phyloP scores from a whole-genome alignment of 2,329 filamentous ascomycete genomes.

The Colletotrichum lindemuthianum region DNA sequence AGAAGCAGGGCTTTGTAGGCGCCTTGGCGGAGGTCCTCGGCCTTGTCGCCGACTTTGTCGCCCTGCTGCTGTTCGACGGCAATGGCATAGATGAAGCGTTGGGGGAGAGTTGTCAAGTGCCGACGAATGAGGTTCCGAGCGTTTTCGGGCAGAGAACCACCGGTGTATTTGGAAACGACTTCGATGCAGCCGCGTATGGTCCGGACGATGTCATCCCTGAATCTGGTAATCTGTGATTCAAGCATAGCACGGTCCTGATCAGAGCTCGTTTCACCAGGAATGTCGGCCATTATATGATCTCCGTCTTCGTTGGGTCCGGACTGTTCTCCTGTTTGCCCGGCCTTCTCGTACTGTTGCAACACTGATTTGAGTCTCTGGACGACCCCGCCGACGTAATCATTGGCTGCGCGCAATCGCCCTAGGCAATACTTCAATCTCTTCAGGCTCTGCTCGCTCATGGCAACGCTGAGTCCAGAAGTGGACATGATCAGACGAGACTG shows the following conservation, averaged over 20 bases:
- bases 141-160: slow-evolving; percentile 91
- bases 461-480: slow-evolving; percentile 89
- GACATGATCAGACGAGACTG: slow-evolving; percentile 87
- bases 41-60: slow-evolving; percentile 42
- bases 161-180: slow-evolving; percentile 88
- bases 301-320: slow-evolving; percentile 30
- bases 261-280: slow-evolving; percentile 33
- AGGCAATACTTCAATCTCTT: slow-evolving; percentile 87
- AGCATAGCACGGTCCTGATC: slow-evolving; percentile 59
- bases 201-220: slow-evolving; percentile 78
- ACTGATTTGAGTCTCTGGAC: slow-evolving; percentile 79
- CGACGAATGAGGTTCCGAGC: slow-evolving; percentile 83
- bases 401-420: slow-evolving; percentile 81
- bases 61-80: slow-evolving; percentile 51
- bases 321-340: slow-evolving; percentile 36
- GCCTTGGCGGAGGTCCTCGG: slow-evolving; percentile 59
- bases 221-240: slow-evolving; percentile 71
- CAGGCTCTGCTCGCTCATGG: slow-evolving; percentile 89
- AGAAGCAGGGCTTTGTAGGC: slow-evolving; percentile 86
- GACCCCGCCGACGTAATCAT: slow-evolving; percentile 80
- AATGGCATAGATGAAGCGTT: slow-evolving; percentile 81
- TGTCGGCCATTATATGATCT: slow-evolving; percentile 40
- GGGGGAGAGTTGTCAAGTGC: slow-evolving; percentile 85
- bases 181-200: slow-evolving; percentile 84
- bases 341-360: slow-evolving; percentile 81